phyloP scores from a whole-genome alignment of 2,329 filamentous ascomycete species.

The Pseudocercospora musae region DNA sequence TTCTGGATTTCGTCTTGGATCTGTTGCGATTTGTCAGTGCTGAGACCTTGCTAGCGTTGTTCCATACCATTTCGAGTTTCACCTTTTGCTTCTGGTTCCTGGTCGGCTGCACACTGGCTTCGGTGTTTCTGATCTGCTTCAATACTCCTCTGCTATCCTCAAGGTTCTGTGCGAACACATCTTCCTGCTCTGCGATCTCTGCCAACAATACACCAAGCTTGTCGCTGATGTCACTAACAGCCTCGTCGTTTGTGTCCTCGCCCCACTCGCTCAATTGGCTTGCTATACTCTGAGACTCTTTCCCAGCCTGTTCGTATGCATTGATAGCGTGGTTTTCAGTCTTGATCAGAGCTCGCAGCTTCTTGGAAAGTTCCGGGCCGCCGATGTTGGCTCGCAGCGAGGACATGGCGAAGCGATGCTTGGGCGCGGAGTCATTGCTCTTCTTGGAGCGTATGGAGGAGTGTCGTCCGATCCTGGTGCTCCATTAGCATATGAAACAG shows the following conservation, averaged over 20 bases:
- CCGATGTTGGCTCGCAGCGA: slow-evolving; percentile 74
- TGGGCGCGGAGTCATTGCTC: slow-evolving; percentile 44
- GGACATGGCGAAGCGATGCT: slow-evolving; percentile 77
- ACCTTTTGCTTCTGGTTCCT: slow-evolving; percentile 78
- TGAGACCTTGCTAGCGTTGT: not conserved
- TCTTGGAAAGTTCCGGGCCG: slow-evolving; percentile 84
- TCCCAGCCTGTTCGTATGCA: slow-evolving; percentile 78
- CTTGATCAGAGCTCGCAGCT: slow-evolving; percentile 90
- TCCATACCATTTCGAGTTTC: not conserved
- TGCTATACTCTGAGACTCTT: slow-evolving; percentile 80
- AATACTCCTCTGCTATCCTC: slow-evolving; percentile 79
- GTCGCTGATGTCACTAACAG: slow-evolving; percentile 84
- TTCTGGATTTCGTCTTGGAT: slow-evolving; percentile 88
- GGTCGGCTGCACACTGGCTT: slow-evolving; percentile 90
- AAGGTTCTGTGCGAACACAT: slow-evolving; percentile 77
- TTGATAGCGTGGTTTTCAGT: slow-evolving; percentile 84
- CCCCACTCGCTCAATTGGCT: slow-evolving; percentile 95
- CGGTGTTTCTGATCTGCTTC: slow-evolving; percentile 93
- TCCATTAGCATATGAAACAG: slow-evolving; percentile 14
- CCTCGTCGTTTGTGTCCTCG: slow-evolving; percentile 82
- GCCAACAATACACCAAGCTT: slow-evolving; percentile 90
- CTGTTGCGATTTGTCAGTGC: slow-evolving; percentile 32
- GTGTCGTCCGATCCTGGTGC: slow-evolving; percentile 50
- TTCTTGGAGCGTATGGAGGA: slow-evolving; percentile 70
- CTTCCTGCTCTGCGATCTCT: slow-evolving; percentile 93